These are phyloP conservation scores for Kokia cookei DNA, from an alignment of 441 rosid genomes.

Conservation along the genomic window DNA sequence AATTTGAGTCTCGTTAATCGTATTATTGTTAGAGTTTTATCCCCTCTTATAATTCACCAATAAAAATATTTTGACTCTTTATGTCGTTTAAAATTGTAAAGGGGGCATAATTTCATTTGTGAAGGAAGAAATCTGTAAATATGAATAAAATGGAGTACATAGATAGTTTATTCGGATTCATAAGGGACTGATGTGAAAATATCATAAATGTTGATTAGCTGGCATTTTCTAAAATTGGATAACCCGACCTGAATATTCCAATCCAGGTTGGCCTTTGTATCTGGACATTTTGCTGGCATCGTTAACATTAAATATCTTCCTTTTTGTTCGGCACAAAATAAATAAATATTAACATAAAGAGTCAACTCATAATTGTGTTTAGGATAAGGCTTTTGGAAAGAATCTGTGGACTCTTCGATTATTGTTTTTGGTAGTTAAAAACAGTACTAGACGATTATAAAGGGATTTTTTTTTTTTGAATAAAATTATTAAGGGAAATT, in stretches of 20 bases:
- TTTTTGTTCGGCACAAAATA: no score
- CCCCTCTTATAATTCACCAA: no score
- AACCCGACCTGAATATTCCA: not conserved
- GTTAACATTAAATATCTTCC: not conserved
- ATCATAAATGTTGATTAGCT: not conserved
- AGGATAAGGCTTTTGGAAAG: not conserved
- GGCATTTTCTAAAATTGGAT: not conserved
- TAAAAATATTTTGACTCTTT: no score
- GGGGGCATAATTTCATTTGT: no score
- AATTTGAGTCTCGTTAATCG: no score
- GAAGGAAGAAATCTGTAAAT: no score
- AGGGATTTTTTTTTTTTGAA: no score
- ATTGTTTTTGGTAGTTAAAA: not conserved
- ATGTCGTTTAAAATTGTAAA: no score
- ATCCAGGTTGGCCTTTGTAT: not conserved
- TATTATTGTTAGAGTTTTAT: no score
- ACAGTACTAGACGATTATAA: no score
- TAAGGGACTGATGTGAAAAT: not conserved
- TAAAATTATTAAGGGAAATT: no score
- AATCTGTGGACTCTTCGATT: not conserved
- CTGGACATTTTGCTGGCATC: not conserved
- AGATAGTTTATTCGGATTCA: no score
- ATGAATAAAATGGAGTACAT: not conserved
- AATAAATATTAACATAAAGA: not conserved
- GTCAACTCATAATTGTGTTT: not conserved